Evolutionary conservation across 169 alveolate species (phyloP), one percentile per base, ranked within the genome.

Genomic region (Plasmodium knowlesi): DNA sequence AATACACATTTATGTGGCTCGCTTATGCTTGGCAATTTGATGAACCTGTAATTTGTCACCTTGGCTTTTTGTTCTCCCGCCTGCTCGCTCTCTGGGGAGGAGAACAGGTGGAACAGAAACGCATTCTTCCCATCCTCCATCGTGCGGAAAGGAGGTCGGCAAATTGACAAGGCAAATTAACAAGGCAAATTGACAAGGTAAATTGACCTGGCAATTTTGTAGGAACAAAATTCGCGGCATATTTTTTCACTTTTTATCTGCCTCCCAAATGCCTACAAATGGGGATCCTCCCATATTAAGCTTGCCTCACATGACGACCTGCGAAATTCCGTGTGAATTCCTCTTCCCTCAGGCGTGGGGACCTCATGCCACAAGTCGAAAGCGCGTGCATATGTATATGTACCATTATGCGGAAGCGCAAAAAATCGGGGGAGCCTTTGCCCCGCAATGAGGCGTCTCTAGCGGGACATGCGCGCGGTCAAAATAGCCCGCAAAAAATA

Each of bases 11-110:
- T 89, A 9, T 83, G 82, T 1, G 94, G 94, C 53, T 89, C 94
- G n/a, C 84, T 30, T 80, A 79, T 43, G 61, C 94, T 89, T 5
- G 94, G 94, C 37, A 89, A 19, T 89, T 89, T 89, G 54, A 89
- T 43, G 83, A 89, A 89, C 19, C 67, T 79, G 43, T 80, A 89
- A 78, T 79, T 89, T 43, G 25, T 89, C 30, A 79, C 67, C 14
- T 32, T 61, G 34, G 14, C 53, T 37, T 89, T 50, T 14, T 41
- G 41, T 80, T 16, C 54, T 25, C 32, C 72, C 10, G 28, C 32
- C 32, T 22, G 32, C 50, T 79, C 74, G 39, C 34, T 50, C 67
- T 22, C 30, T 9, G 53, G 25, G 28, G 91, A 37, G 73, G 43
- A 37, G 82, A 79, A 89, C 50, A 89, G 46, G 39, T 89, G 94